These are phyloP conservation scores for Podaxis sp. DNA, from an alignment of 768 basidiomycete species.

Conservation along the genomic window DNA sequence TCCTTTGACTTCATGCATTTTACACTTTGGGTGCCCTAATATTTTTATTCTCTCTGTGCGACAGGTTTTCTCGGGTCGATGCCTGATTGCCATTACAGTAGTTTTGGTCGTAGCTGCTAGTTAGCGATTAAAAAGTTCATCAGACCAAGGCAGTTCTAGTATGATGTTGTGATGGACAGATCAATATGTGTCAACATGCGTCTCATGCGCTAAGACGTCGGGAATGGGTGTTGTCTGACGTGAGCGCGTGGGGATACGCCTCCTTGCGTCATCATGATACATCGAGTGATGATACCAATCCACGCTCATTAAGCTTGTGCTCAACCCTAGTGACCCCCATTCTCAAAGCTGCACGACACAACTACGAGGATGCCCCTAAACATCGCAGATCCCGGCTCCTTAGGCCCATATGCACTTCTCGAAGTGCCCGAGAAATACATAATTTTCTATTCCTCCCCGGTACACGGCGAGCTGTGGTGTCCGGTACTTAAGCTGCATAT, in stretches of 20 bases:
- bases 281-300: background rate
- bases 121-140: constrained; percentile 6
- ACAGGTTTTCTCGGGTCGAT: constrained; percentile 26
- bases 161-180: background rate
- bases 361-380: constrained; percentile 51
- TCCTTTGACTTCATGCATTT: constrained; percentile 31
- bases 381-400: constrained; percentile 30
- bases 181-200: background rate
- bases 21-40: constrained; percentile 43
- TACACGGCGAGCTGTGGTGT: constrained; percentile 68
- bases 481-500: constrained; percentile 40
- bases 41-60: constrained; percentile 27
- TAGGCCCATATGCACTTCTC: constrained; percentile 36
- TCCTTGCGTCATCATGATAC: constrained; percentile 13
- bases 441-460: constrained; percentile 71
- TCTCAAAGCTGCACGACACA: constrained; percentile 16
- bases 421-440: constrained; percentile 50
- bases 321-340: background rate
- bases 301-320: too few species aligned
- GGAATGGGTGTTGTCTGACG: background rate
- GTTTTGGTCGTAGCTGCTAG: constrained; percentile 1
- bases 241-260: background rate
- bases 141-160: background rate
- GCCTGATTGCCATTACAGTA: constrained; percentile 14
- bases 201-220: background rate